Evolutionary conservation across 2,329 filamentous ascomycete genomes (phyloP), one percentile per base, ranked within the genome.

Genomic region (Hypoxylon sp.): DNA sequence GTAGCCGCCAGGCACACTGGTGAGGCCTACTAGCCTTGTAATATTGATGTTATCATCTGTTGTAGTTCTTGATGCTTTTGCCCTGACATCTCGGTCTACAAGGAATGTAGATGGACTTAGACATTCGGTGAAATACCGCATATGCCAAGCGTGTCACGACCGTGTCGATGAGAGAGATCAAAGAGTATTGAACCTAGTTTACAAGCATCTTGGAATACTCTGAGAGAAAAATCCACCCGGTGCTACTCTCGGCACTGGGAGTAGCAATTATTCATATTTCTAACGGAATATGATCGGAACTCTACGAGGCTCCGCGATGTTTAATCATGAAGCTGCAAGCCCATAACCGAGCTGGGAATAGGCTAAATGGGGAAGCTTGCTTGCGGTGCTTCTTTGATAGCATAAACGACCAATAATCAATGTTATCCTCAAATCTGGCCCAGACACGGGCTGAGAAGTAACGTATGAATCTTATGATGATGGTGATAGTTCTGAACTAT

Each of bases 191-290:
- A 60, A 55, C 58, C 58, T 31, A 68, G 44, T 54, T 58, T 57
- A 51, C 63, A 66, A 60, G 48, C 63, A 59, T 67, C 53, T 54
- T 63, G 50, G 33, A 61, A 46, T 47, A 61, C 44, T 44, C 58
- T 29, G 60, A 69, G 37, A 19, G 31, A 53, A 39, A 60, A 29
- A 63, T 63, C n/a, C n/a, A n/a, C n/a, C n/a, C 69, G 69, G 69
- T 65, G 66, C 60, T 71, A 70, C 61, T 69, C 67, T 71, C 66
- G 66, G 69, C 63, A 65, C 50, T 52, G 50, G 54, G 66, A 61
- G 64, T 51, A 61, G 53, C 50, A 63, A 63, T 35, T 64, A 51
- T 53, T 52, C 54, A 60, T 55, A 66, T 61, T 54, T 62, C 42
- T 57, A 55, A 42, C 47, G 46, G 54, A 44, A 69, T 54, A 65